A percentile compares a stretch with the other conserved stretches of the same genome.
Evolutionary conservation across 1,284 basidiomycete species (phyloP).

Genomic region (Apiotrichum gamsii): DNA sequence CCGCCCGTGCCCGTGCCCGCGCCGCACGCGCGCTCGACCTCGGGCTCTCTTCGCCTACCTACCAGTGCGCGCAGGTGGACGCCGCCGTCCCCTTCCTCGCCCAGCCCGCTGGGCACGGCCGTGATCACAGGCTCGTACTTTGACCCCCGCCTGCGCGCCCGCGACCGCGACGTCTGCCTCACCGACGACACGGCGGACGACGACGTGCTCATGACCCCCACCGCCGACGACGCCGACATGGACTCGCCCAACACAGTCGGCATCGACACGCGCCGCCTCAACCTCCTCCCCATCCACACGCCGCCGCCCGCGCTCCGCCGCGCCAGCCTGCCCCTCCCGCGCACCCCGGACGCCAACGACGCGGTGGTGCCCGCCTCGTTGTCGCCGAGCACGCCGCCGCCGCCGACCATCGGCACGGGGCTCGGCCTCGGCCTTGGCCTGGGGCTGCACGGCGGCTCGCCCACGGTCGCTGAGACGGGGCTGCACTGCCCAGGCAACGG

Average conservation of each 20-base stretch:
- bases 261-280: slow-evolving; percentile 33
- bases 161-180: too few species aligned
- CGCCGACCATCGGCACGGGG: slow-evolving; percentile 13
- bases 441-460: slow-evolving; percentile 9
- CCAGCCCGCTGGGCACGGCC: too few species aligned
- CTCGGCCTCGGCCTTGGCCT: not conserved
- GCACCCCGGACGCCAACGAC: not conserved
- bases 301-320: slow-evolving; percentile 23
- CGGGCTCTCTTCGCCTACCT: too few species aligned
- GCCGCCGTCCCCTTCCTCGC: too few species aligned
- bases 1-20: too few species aligned
- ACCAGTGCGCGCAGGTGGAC: too few species aligned
- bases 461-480: slow-evolving; percentile 40
- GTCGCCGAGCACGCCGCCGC: too few species aligned
- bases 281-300: slow-evolving; percentile 14
- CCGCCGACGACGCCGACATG: not conserved
- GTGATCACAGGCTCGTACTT: too few species aligned
- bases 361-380: slow-evolving; percentile 8
- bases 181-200: too few species aligned
- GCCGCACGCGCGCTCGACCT: too few species aligned
- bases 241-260: slow-evolving; percentile 4
- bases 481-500: slow-evolving; percentile 1
- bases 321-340: slow-evolving; percentile 3
- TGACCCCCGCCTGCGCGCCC: too few species aligned
- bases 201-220: too few species aligned